Evolutionary conservation across 108 stramenopile species (phyloP).

Genomic region (Mayamaea pseudoterrestris): DNA sequence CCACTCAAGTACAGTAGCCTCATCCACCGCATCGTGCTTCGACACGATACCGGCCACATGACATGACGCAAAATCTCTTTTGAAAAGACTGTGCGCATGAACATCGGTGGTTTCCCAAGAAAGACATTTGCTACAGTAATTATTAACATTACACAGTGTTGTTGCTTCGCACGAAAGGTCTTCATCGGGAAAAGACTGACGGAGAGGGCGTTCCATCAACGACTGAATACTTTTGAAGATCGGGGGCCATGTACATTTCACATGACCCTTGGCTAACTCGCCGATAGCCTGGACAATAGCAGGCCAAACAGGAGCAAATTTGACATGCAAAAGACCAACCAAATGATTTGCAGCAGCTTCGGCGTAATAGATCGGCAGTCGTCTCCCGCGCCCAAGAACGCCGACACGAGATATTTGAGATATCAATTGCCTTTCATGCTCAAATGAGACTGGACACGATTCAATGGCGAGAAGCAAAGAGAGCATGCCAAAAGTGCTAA

Average conservation of each 20-base stretch:
- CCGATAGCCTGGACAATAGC: constrained; percentile 36
- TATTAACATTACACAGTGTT: too few species aligned
- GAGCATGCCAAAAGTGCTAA: not conserved
- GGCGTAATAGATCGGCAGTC: constrained; percentile 61
- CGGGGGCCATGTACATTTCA: constrained; percentile 40
- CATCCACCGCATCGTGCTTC: constrained; percentile 35
- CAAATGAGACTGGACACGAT: constrained; percentile 37
- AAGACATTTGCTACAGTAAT: too few species aligned
- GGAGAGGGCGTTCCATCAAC: constrained; percentile 20
- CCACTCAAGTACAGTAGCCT: constrained; percentile 34
- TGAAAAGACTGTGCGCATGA: too few species aligned
- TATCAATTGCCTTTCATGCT: constrained; percentile 41
- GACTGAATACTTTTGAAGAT: constrained; percentile 26
- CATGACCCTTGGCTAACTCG: constrained; percentile 36
- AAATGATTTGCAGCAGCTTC: constrained; percentile 64
- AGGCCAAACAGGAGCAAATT: constrained; percentile 73
- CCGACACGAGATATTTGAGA: constrained; percentile 47
- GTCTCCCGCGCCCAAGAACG: constrained; percentile 51
- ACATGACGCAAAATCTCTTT: too few species aligned
- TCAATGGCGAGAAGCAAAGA: constrained; percentile 41
- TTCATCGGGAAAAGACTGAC: not conserved
- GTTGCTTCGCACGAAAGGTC: too few species aligned
- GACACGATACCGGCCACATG: constrained; percentile 44
- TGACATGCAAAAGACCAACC: constrained; percentile 61
- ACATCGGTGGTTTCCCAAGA: too few species aligned